These are phyloP conservation scores for Abrus precatorius DNA, from an alignment of 306 rosid genomes.

Conservation along the genomic window DNA sequence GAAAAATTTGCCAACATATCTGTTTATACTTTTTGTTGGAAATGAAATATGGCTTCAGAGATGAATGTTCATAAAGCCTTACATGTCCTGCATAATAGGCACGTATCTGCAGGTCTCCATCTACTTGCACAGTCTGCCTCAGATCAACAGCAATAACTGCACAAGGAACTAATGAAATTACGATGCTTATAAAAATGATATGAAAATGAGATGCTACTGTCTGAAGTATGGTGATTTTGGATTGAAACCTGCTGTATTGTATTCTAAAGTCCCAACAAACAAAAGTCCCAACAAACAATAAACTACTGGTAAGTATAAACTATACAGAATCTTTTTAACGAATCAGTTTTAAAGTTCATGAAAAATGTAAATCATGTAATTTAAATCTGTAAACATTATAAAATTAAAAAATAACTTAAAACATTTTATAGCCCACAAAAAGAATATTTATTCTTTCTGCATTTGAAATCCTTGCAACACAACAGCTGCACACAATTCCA, in stretches of 20 bases:
- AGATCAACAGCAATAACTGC: slow-evolving; percentile 87
- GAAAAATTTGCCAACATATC: slow-evolving; percentile 15
- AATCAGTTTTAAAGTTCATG: slow-evolving; percentile 3
- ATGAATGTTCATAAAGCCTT: slow-evolving; percentile 52
- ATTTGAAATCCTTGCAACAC: slow-evolving; percentile 2
- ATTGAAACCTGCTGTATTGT: not conserved
- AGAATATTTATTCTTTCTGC: not conserved
- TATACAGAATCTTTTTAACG: not conserved
- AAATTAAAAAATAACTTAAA: not conserved
- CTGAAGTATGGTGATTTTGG: slow-evolving; percentile 20
- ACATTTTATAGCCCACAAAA: slow-evolving; percentile 15
- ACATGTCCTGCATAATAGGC: slow-evolving; percentile 99
- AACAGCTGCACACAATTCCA: slow-evolving; percentile 17
- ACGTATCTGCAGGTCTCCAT: slow-evolving; percentile 87
- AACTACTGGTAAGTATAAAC: slow-evolving; percentile 28
- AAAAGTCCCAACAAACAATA: slow-evolving; percentile 18
- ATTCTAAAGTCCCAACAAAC: slow-evolving; percentile 9
- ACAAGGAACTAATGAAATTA: slow-evolving; percentile 45
- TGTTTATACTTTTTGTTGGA: slow-evolving; percentile 8
- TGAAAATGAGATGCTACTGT: slow-evolving; percentile 15
- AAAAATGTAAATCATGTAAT: slow-evolving; percentile 16
- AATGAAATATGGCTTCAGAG: slow-evolving; percentile 8
- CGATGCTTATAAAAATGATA: slow-evolving; percentile 30
- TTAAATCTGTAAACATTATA: not conserved
- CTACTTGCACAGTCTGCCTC: slow-evolving; percentile 88